A percentile compares a stretch with the other conserved stretches of the same genome.
These are phyloP conservation scores for Alternaria sp. DNA, from an alignment of 2,329 filamentous ascomycete species.

Conservation along the genomic window DNA sequence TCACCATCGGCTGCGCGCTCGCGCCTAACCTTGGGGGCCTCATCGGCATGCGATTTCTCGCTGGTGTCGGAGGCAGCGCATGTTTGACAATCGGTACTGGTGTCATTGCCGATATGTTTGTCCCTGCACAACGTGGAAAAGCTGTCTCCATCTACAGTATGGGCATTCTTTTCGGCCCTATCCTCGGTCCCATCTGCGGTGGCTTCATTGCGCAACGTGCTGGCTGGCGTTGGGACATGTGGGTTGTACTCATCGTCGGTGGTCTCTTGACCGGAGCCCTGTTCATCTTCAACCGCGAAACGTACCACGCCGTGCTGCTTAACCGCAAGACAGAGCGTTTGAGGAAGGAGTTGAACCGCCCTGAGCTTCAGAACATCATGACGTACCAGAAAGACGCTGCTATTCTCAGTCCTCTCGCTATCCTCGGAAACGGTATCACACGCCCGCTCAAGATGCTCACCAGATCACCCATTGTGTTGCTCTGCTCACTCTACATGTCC, in stretches of 20 bases:
- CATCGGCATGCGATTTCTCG: constrained; percentile 35
- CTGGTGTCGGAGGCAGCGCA: constrained; percentile 37
- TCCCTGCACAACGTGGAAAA: constrained; percentile 42
- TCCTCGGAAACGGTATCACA: constrained; percentile 46
- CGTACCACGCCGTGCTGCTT: constrained; percentile 58
- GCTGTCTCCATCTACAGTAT: constrained; percentile 43
- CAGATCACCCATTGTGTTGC: constrained; percentile 43
- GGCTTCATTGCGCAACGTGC: constrained; percentile 37
- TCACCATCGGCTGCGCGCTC: constrained; percentile 56
- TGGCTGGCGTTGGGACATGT: constrained; percentile 50
- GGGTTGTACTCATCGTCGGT: constrained; percentile 42
- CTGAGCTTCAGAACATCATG: constrained; percentile 57
- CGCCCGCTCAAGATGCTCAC: constrained; percentile 46
- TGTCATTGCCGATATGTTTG: constrained; percentile 48
- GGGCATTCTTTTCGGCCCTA: constrained; percentile 45
- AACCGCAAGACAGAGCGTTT: constrained; percentile 66
- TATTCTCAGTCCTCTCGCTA: constrained; percentile 19
- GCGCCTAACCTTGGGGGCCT: constrained; percentile 45
- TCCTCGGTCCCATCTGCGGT: constrained; percentile 45
- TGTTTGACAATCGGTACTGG: constrained; percentile 49
- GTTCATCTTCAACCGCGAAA: constrained; percentile 56
- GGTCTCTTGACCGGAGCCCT: constrained; percentile 36
- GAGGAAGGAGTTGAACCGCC: constrained; percentile 55
- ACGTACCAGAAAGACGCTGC: constrained; percentile 32
- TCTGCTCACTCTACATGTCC: constrained; percentile 45